phyloP scores from a whole-genome alignment of 2,329 filamentous ascomycete genomes.

The Neospermospora avenae region DNA sequence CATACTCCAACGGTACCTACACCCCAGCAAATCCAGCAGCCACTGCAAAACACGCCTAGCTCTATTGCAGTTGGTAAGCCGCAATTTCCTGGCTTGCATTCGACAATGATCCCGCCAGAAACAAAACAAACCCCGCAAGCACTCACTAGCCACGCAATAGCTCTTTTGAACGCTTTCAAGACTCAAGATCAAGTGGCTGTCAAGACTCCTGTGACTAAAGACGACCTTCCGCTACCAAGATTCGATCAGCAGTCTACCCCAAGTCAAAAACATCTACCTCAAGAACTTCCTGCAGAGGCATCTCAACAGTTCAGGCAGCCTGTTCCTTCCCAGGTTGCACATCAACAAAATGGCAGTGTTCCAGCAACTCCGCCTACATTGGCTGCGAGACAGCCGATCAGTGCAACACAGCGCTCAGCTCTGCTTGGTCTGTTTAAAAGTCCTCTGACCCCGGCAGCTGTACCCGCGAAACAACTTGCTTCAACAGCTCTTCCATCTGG shows the following conservation, averaged over 20 bases:
- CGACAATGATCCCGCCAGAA: conserved; percentile 28
- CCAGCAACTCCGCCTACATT: conserved; percentile 14
- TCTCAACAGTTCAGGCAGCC: conserved; percentile 12
- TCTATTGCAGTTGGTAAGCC: conserved; percentile 20
- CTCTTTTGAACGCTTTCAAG: conserved; percentile 46
- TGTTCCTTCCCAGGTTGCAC: conserved; percentile 5
- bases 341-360: conserved; percentile 6
- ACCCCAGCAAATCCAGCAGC: conserved; percentile 26
- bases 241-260: conserved; percentile 14
- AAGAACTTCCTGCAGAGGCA: conserved; percentile 32
- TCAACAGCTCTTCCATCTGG: conserved; percentile 27
- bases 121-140: conserved; percentile 29
- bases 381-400: conserved; percentile 24
- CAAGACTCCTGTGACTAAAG: conserved; percentile 11
- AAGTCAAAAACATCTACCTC: conserved; percentile 14
- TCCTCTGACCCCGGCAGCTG: conserved; percentile 23
- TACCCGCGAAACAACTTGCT: conserved; percentile 13
- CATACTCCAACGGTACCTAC: conserved; percentile 33
- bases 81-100: conserved; percentile 30
- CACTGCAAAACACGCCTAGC: conserved; percentile 4
- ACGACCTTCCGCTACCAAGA: conserved; percentile 20
- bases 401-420: conserved; percentile 30
- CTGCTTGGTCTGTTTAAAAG: conserved; percentile 34
- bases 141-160: conserved; percentile 43
- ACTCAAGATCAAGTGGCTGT: conserved; percentile 23